Evolutionary conservation across 2,329 filamentous ascomycete species (phyloP), one percentile per base, ranked within the genome.

Genomic region (Rhinocladiella mackenziei): DNA sequence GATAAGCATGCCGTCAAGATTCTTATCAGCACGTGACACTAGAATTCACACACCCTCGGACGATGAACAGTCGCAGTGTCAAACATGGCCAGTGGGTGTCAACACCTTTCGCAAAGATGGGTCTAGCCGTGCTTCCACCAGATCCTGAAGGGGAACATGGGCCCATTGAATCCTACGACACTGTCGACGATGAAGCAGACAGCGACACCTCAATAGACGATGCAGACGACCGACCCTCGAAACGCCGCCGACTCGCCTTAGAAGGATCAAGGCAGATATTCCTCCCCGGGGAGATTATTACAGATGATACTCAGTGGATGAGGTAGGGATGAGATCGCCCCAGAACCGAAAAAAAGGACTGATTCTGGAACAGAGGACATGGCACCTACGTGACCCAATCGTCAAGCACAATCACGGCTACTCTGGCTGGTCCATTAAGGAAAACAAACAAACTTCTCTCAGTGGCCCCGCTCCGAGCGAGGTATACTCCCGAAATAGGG

Each of bases 391-490:
- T 53, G 35, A 34, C 46, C n/a, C 34, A 53, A 7, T 8, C 41
- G 4, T 65, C 66, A 5, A 78, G 77, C 3, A 76, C 81, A 47
- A 98, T 98, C 62, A 80, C 84, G 45, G 89, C 88, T 35, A 94
- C 92, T 4, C 84, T 98, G 22, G 89, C 89, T 5, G 92, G 92
- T 59, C 91, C 84, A 5, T 76, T 97, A 25, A 83, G 85, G 61
- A 91, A 89, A 64, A 97, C 91, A 48, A 98, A 98, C 77, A 97
- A 96, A 66, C 82, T 98, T 35, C 82, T 98, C 55, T 94, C 88
- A 2, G 86, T 98, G 45, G 82, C 84, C 2, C 89, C 92, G 5
- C 76, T 98, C 2, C 87, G 89, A 50, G 89, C 92, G 13, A 84
- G 92, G 50, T 98, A 98, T 71, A 88, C 81, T 2, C 92, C 92